phyloP scores from a whole-genome alignment of 2,329 filamentous ascomycete genomes.

The Aspergillus fructus region DNA sequence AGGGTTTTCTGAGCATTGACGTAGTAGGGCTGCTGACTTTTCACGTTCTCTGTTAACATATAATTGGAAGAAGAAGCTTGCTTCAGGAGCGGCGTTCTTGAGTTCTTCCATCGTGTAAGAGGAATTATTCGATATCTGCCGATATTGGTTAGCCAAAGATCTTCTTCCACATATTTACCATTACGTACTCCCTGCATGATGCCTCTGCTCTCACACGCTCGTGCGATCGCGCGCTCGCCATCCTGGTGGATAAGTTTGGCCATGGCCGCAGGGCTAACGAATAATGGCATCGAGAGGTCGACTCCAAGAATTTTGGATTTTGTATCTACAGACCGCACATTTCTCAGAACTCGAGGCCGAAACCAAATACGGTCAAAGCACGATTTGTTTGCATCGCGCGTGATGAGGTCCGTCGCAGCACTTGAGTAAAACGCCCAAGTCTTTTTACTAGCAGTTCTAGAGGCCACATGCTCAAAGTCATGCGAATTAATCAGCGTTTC shows the following conservation, averaged over 20 bases:
- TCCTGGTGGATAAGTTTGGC: slow-evolving; percentile 62
- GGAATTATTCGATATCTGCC: slow-evolving; percentile 59
- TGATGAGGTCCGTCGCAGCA: slow-evolving; percentile 63
- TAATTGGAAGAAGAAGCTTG: slow-evolving; percentile 55
- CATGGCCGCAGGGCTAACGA: slow-evolving; percentile 65
- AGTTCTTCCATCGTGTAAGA: slow-evolving; percentile 60
- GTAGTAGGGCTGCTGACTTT: slow-evolving; percentile 51
- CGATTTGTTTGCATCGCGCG: slow-evolving; percentile 55
- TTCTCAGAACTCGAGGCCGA: slow-evolving; percentile 57
- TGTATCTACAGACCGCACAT: slow-evolving; percentile 56
- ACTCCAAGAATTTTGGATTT: slow-evolving; percentile 56
- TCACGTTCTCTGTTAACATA: slow-evolving; percentile 54
- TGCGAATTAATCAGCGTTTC: slow-evolving; percentile 58
- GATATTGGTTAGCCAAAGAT: background rate
- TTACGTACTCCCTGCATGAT: slow-evolving; percentile 55
- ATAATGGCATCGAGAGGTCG: slow-evolving; percentile 56
- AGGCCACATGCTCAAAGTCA: slow-evolving; percentile 61
- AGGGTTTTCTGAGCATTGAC: slow-evolving; percentile 40
- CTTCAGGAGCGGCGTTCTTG: slow-evolving; percentile 39
- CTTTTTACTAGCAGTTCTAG: slow-evolving; percentile 57
- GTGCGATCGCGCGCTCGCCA: slow-evolving; percentile 61
- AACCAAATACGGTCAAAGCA: slow-evolving; percentile 59
- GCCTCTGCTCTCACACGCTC: slow-evolving; percentile 51
- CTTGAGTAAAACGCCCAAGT: slow-evolving; percentile 71
- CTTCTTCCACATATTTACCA: too few species aligned